Base-by-base conservation (phyloP, 306 rosid species). In the Senna siamea region DNA sequence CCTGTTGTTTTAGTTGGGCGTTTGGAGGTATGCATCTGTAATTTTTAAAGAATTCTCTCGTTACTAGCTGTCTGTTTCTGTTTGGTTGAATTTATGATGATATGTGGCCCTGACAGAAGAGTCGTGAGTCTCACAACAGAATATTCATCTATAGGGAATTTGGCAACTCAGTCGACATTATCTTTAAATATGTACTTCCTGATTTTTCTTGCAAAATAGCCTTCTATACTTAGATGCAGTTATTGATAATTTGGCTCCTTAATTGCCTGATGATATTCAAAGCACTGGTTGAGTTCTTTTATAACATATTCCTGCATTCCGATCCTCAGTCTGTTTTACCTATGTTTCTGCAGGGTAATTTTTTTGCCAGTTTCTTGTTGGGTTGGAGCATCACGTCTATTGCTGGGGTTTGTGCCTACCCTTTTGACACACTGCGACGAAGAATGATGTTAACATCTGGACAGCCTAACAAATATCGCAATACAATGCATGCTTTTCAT, bases 361-460 rank as follows among this genome's bases (percentile, higher is more conserved):
- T 94, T 73, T 74, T 94, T 12, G 99, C 99, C 61, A 87, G 96
- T 77, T 94, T 94, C 87, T 78, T 89, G n/a, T 68, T 92, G 82
- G 99, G 99, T 64, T 94, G 97, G 99, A 92, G 95, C 80, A 76
- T 94, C 71, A 94, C 97, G 43, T 81, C 93, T 0, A 76, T 76
- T 63, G 84, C 97, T 2, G 99, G 97, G 74, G 78, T 94, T 61
- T 94, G 96, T 74, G 97, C 97, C 50, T 92, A 94, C 75, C 99
- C 97, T 30, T 94, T 94, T 15, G 99, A 94, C 85, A 90, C 99
- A 12, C 34, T 89, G 66, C 87, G 97, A 10, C 81, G 99, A 50
- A 89, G 99, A 75, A 92, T 94, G 99, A 94, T 92, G 97, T 81
- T 94, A 52, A 94, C 97, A 40, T 92, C 97, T 18, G 99, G 99